Conservation (phyloP, 371 early-diverging fungal genomes). For the Rhizopus stolonifer region DNA sequence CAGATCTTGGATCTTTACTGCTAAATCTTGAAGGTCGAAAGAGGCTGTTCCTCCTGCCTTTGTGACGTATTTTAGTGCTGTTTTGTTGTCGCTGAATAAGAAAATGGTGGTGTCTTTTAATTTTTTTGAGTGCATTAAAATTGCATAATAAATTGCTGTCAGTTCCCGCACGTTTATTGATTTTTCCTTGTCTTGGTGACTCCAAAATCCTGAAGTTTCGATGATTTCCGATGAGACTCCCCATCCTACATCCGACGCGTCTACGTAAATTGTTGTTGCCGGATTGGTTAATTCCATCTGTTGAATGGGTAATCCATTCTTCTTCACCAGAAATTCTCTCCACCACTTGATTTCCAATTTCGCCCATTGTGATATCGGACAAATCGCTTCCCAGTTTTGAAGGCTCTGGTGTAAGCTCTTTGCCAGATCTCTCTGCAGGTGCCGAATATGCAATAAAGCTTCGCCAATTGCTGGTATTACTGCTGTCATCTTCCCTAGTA, state of each 20-base stretch:
- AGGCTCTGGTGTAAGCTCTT: not conserved
- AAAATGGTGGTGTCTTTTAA: slow-evolving; percentile 5
- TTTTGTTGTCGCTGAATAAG: slow-evolving; percentile 15
- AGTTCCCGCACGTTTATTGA: slow-evolving; percentile 30
- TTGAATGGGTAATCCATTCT: slow-evolving; percentile 13
- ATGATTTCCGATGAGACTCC: slow-evolving; percentile 5
- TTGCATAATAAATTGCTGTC: slow-evolving; percentile 15
- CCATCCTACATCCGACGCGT: slow-evolving; percentile 17
- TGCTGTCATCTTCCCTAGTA: slow-evolving; percentile 12
- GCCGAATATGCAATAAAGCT: slow-evolving; percentile 5
- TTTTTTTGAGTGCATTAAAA: slow-evolving; percentile 15
- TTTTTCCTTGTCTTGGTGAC: not conserved
- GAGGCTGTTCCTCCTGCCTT: slow-evolving; percentile 21
- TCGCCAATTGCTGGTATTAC: slow-evolving; percentile 15
- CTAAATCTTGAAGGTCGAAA: slow-evolving; percentile 9
- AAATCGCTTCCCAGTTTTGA: not conserved
- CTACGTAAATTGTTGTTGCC: slow-evolving; percentile 2
- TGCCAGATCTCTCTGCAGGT: slow-evolving; percentile 7
- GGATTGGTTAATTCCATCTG: not conserved
- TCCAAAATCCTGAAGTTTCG: slow-evolving; percentile 21
- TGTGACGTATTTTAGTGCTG: slow-evolving; percentile 18
- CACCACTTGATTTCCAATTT: slow-evolving; percentile 1
- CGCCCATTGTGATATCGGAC: not conserved
- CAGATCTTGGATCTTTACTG: slow-evolving; percentile 20
- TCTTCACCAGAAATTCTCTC: not conserved